Percentiles rank a stretch among this genome's conserved stretches.
Conservation (phyloP, 225 moss, liverwort and hornwort species). For the Pleurozium schreberi region DNA sequence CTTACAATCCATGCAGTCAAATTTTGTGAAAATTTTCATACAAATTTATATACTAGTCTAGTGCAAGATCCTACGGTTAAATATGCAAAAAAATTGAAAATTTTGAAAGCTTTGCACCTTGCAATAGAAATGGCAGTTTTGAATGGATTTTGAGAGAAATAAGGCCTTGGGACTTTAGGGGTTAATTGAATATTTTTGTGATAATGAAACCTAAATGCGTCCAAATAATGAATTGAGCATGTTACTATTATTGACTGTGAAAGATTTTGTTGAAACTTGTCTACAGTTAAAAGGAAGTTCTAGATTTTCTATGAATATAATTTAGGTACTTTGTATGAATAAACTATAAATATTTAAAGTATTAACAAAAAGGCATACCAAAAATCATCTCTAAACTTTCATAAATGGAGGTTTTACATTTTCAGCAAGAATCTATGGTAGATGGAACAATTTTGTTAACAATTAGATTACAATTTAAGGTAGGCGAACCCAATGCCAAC, state of each 20-base stretch:
- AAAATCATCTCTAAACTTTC: background rate
- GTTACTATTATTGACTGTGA: background rate
- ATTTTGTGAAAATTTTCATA: no score
- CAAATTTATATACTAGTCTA: no score
- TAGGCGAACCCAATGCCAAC: no score
- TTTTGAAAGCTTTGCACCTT: no score
- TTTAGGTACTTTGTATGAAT: rapidly evolving
- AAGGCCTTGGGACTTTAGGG: no score
- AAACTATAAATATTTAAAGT: background rate
- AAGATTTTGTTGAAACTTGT: background rate
- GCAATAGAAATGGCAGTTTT: no score
- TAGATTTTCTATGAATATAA: rapidly evolving
- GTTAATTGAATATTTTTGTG: background rate
- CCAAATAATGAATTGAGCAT: background rate
- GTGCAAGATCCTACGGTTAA: no score
- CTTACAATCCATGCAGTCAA: no score
- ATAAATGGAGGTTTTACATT: background rate
- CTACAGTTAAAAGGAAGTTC: no score
- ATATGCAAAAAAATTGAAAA: no score
- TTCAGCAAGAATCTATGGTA: rapidly evolving
- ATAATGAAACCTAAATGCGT: background rate
- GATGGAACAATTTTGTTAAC: background rate
- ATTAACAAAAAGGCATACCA: background rate
- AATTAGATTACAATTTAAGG: no score
- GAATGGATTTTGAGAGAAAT: no score